phyloP scores from a whole-genome alignment of 495 filamentous ascomycete species.

The Melanomma pulvis-pyrius region DNA sequence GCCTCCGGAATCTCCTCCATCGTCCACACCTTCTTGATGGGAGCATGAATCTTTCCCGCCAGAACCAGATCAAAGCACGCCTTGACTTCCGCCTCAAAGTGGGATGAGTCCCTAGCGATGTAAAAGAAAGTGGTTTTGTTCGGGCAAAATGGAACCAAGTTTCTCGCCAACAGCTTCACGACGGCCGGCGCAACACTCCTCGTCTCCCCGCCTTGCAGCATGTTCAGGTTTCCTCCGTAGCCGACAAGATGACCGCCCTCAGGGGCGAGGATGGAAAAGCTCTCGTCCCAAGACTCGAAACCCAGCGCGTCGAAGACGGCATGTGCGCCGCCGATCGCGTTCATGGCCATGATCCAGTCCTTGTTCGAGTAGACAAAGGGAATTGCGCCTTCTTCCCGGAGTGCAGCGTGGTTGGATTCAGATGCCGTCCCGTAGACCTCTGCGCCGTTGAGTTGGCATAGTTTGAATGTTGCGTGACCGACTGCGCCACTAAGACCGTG shows the following conservation, averaged over 20 bases:
- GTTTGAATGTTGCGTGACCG: slow-evolving; percentile 43
- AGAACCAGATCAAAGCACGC: slow-evolving; percentile 43
- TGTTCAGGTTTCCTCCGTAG: slow-evolving; percentile 37
- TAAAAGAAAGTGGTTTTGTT: slow-evolving; percentile 47
- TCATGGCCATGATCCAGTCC: slow-evolving; percentile 50
- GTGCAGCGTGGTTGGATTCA: slow-evolving; percentile 45
- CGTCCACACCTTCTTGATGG: slow-evolving; percentile 49
- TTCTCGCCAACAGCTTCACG: slow-evolving; percentile 31
- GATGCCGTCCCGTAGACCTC: slow-evolving; percentile 51
- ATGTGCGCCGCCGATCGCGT: slow-evolving; percentile 46
- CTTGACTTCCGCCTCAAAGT: slow-evolving; percentile 41
- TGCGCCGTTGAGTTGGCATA: slow-evolving; percentile 46
- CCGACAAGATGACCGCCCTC: slow-evolving; percentile 33
- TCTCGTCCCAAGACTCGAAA: slow-evolving; percentile 46
- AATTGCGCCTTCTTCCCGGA: slow-evolving; percentile 38
- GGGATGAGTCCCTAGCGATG: slow-evolving; percentile 42
- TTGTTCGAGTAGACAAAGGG: slow-evolving; percentile 52
- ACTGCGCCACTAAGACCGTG: slow-evolving; percentile 53
- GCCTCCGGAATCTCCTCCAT: slow-evolving; percentile 49
- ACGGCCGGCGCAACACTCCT: slow-evolving; percentile 36
- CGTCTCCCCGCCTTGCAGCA: slow-evolving; percentile 29
- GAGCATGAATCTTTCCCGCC: slow-evolving; percentile 45
- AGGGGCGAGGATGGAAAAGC: not conserved
- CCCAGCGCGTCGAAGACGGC: slow-evolving; percentile 52
- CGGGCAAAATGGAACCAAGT: slow-evolving; percentile 24